A percentile compares a stretch with the other conserved stretches of the same genome.
phyloP scores from a whole-genome alignment of 1,139 yeast species.

The Arxiozyma slooffiae region DNA sequence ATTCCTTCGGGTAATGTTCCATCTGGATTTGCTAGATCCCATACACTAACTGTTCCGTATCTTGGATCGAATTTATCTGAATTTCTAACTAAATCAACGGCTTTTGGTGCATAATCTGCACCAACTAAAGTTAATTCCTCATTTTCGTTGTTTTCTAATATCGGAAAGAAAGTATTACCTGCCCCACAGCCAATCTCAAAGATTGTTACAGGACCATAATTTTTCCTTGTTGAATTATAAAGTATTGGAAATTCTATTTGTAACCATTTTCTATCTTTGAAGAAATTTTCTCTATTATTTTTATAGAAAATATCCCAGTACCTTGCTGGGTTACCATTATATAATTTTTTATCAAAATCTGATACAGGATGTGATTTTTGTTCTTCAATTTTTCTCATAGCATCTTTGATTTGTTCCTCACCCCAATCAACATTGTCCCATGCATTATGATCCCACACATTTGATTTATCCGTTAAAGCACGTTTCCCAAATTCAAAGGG shows the following conservation, averaged over 20 bases:
- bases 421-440: slow-evolving; percentile 99
- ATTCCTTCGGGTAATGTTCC: slow-evolving; percentile 74
- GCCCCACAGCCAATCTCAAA: slow-evolving; percentile 98
- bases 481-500: slow-evolving; percentile 93
- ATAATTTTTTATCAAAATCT: slow-evolving; percentile 71
- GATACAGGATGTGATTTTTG: slow-evolving; percentile 78
- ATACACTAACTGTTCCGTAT: slow-evolving; percentile 73
- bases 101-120: slow-evolving; percentile 83
- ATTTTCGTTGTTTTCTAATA: slow-evolving; percentile 71
- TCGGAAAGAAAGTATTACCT: slow-evolving; percentile 92
- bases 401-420: slow-evolving; percentile 70
- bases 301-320: slow-evolving; percentile 94
- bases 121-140: slow-evolving; percentile 67
- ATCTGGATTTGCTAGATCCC: slow-evolving; percentile 85
- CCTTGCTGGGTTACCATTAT: slow-evolving; percentile 78
- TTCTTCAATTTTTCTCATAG: slow-evolving; percentile 60
- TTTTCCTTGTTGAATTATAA: slow-evolving; percentile 64
- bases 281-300: slow-evolving; percentile 84
- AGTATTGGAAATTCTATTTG: slow-evolving; percentile 86
- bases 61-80: slow-evolving; percentile 55
- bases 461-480: slow-evolving; percentile 55
- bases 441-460: slow-evolving; percentile 89
- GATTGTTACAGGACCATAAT: slow-evolving; percentile 60
- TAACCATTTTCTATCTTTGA: slow-evolving; percentile 94
- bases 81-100: slow-evolving; percentile 71